Conservation (phyloP, 2,329 filamentous ascomycete genomes). For the Macrophomina phaseolina region DNA sequence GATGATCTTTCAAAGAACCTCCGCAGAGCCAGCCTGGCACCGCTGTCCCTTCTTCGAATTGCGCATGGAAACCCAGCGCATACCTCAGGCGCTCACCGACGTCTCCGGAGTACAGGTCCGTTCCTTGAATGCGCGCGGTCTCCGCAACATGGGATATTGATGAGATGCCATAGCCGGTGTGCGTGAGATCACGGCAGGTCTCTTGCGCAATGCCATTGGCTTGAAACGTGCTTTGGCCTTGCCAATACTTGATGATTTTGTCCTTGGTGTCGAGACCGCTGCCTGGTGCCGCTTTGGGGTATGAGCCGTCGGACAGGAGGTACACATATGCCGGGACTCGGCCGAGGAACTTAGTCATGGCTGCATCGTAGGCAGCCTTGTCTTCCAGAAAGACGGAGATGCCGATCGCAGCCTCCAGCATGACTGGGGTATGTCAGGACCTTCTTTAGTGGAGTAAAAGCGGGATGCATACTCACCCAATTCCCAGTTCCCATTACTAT, state of each 20-base stretch:
- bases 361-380: background rate
- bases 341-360: constrained; percentile 3
- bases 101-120: constrained; percentile 1
- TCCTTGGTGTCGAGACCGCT: background rate
- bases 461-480: background rate
- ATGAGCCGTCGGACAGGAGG: background rate
- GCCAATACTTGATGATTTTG: constrained; percentile 1
- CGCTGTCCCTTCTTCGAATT: background rate
- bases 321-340: constrained; percentile 5
- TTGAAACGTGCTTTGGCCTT: constrained; percentile 5
- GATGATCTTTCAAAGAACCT: background rate
- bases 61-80: background rate
- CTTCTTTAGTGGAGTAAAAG: background rate
- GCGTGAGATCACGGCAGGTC: constrained; percentile 6
- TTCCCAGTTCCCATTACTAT: constrained; percentile 1
- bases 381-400: constrained; percentile 2
- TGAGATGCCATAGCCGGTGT: constrained; percentile 3
- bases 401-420: constrained; percentile 5
- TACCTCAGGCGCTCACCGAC: constrained; percentile 1
- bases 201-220: constrained; percentile 9
- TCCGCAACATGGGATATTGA: constrained; percentile 3
- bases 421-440: background rate
- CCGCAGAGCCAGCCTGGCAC: constrained; percentile 2
- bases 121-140: constrained; percentile 1
- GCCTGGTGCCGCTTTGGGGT: constrained; percentile 3